A percentile compares a stretch with the other conserved stretches of the same genome.
phyloP scores from a whole-genome alignment of 1,284 basidiomycete genomes.

The Lentinus polychrous region DNA sequence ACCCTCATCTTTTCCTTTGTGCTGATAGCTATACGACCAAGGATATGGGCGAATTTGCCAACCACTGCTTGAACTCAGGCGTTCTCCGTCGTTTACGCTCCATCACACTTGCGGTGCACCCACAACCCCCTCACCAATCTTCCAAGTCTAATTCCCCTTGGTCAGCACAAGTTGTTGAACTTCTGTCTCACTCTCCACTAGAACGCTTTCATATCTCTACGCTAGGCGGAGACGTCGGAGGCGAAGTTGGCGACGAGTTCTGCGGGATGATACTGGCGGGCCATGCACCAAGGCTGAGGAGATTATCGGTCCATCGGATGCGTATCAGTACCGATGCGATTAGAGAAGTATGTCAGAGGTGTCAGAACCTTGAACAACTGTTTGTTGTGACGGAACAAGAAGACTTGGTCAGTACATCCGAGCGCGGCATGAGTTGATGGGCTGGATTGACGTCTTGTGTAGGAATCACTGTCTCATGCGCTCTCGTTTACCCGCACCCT shows the following conservation, averaged over 20 bases:
- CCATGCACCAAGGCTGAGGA: conserved; percentile 45
- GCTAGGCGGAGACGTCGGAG: conserved; percentile 33
- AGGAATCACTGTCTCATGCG: conserved; percentile 32
- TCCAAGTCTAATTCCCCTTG: conserved; percentile 23
- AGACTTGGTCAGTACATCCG: conserved; percentile 41
- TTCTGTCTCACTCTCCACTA: conserved; percentile 44
- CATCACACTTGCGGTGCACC: conserved; percentile 51
- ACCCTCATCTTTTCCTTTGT: not conserved
- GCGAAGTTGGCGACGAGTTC: conserved; percentile 37
- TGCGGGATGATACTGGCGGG: conserved; percentile 39
- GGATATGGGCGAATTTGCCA: conserved; percentile 46
- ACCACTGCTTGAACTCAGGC: conserved; percentile 26
- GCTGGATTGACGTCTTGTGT: not conserved
- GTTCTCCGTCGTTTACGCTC: conserved; percentile 40
- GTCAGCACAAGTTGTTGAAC: conserved; percentile 33
- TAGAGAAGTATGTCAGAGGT: conserved; percentile 46
- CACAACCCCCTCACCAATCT: conserved; percentile 14
- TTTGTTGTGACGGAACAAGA: conserved; percentile 48
- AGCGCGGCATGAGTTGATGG: too few relatives aligned
- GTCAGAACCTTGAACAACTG: conserved; percentile 47
- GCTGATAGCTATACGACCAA: conserved; percentile 18
- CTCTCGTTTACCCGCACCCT: conserved; percentile 31
- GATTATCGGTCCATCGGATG: conserved; percentile 61
- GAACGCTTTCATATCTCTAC: conserved; percentile 59
- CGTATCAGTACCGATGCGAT: conserved; percentile 42